Base-by-base conservation (phyloP, 139 green algal genomes). In the Haematococcus lacustris region DNA sequence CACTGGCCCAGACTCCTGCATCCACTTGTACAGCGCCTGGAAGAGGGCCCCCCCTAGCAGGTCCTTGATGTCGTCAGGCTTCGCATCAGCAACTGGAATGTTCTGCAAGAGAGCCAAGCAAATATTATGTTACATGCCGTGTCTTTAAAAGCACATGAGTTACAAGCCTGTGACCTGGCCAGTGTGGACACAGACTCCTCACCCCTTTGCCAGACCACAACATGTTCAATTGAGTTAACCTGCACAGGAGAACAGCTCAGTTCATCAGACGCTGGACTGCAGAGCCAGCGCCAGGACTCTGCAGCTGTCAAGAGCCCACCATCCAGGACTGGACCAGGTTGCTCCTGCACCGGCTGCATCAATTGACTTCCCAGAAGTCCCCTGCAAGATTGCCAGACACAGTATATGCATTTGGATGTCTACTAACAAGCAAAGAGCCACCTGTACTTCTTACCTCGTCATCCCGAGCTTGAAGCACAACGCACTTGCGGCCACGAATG, bases 41-140 rank as follows among this genome's bases (percentile, higher is more conserved):
- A 99, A 99, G 32, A 99, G 86, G 0, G 92, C 96, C 1, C 96
- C 96, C 0, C 95, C 95, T 50, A 99, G 83, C 38, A 99, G 82
- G 64, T 98, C 94, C 70, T 96, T 81, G 64, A 99, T 97, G 81
- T 99, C 93, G 1, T 96, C 92, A 25, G 94, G 89, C 83, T 96
- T 92, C 38, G 95, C 94, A 73, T 98, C 85, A 0, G 93, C 95
- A 28, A 98, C 91, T 2, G 95, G 95, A n/a, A 97, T 89, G 62
- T 97, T 94, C 90, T 93, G 87, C 60, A 30, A n/a, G 28, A 32
- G 4, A 64, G 60, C 63, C 35, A 51, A 51, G 63, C 37, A 30
- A 35, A 64, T 30, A n/a, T n/a, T n/a, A n/a, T n/a, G n/a, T n/a
- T n/a, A n/a, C n/a, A n/a, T n/a, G n/a, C n/a, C 53, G 4, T 34